phyloP scores from a whole-genome alignment of 129 eudicot genomes.

The Cynara cardunculus region DNA sequence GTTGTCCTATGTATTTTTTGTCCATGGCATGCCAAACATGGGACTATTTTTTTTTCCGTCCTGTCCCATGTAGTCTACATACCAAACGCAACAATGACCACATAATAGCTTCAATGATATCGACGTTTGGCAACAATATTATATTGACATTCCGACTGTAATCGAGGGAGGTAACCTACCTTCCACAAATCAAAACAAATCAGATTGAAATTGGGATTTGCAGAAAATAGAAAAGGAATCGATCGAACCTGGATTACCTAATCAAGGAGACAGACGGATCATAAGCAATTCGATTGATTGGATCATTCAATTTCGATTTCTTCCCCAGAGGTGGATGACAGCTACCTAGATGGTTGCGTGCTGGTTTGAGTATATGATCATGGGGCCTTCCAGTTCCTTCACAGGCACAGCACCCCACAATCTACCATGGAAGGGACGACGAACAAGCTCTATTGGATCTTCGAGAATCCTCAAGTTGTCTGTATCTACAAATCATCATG shows the following conservation, averaged over 20 bases:
- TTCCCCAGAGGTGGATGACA: too few relatives aligned
- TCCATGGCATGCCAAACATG: too few relatives aligned
- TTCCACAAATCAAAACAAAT: neutral
- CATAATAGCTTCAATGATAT: neutral
- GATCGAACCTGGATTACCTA: neutral
- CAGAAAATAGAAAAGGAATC: neutral
- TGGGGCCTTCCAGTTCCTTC: neutral
- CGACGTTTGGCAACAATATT: neutral
- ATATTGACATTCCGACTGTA: neutral
- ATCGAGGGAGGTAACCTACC: neutral
- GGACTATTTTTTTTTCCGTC: too few relatives aligned
- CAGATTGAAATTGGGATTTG: neutral
- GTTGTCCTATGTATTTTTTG: too few relatives aligned
- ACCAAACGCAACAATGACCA: too few relatives aligned
- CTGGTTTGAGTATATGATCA: neutral
- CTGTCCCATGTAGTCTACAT: too few relatives aligned
- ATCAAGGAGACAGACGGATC: neutral
- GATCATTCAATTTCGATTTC: neutral
- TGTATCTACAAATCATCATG: neutral
- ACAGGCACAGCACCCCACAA: neutral
- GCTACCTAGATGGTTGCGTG: too few relatives aligned
- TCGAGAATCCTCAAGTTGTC: neutral
- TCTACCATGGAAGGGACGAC: neutral
- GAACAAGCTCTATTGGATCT: neutral
- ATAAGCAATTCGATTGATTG: neutral